These are phyloP conservation scores for Fistulifera solaris DNA, from an alignment of 108 stramenopile genomes.

Conservation along the genomic window DNA sequence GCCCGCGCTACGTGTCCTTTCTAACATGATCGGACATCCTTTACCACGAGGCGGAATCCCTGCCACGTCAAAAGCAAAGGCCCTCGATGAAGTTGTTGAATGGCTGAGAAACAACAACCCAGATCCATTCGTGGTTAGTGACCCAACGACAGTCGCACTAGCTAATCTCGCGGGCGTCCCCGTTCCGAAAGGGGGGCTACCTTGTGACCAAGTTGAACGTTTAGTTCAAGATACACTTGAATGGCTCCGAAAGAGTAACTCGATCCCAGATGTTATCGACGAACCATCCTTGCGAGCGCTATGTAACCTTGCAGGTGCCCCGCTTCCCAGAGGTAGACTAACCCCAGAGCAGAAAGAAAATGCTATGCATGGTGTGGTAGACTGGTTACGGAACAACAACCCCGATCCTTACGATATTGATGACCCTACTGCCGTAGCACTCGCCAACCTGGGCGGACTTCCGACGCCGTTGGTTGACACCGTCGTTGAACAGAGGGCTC, in stretches of 20 bases:
- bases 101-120: slow-evolving; percentile 28
- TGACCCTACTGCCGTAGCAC: slow-evolving; percentile 4
- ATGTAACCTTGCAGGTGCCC: slow-evolving; percentile 13
- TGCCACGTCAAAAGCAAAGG: background rate
- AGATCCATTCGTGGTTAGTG: background rate
- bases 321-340: background rate
- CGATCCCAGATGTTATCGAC: background rate
- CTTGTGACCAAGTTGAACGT: background rate
- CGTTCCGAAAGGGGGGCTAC: background rate
- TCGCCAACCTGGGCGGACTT: slow-evolving; percentile 8
- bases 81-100: slow-evolving; percentile 1
- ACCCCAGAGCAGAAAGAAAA: background rate
- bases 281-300: slow-evolving; percentile 9
- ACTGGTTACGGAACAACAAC: slow-evolving; percentile 21
- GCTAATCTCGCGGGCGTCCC: slow-evolving; percentile 5
- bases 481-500: background rate
- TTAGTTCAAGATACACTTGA: slow-evolving; percentile 11
- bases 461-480: background rate
- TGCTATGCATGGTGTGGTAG: slow-evolving; percentile 13
- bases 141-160: slow-evolving; percentile 2
- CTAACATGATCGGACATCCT: slow-evolving; percentile 3
- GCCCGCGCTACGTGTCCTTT: slow-evolving; percentile 4
- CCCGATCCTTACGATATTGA: slow-evolving; percentile 10
- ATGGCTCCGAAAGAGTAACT: slow-evolving; percentile 22
- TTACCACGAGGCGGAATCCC: background rate